Base-by-base conservation (phyloP, 257 asterid genomes). In the Solanum lycopersicoides region DNA sequence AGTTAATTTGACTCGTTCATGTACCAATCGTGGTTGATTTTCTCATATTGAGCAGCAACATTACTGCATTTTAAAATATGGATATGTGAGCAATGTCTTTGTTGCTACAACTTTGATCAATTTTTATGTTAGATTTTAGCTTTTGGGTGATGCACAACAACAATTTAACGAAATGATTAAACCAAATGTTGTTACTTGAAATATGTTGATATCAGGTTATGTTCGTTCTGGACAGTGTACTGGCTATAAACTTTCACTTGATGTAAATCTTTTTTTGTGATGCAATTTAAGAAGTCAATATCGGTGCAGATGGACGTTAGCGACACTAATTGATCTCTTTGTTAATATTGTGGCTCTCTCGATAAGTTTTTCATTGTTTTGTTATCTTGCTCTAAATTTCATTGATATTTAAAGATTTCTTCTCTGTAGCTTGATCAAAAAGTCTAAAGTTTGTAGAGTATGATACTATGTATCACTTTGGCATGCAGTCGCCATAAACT, bases 231-330 rank as follows among this genome's bases (percentile, higher is more conserved):
- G 30, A 28, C 30, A 28, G 30, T 28, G 30, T 28, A 28, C 15
- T 37, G 8, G 41, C 8, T 41, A 41, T 41, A 41, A 41, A 41
- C 12, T 41, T 41, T 41, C 12, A 10, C 23, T 42, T 41, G 10
- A 30, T 21, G 7, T 42, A 76, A 76, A 76, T 41, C 23, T 76
- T 76, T 39, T 4, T 76, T 76, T 42, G 37, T n/a, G 50, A 68
- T 74, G 77, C 37, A 84, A 25, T 56, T 35, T 89, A 85, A 60
- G 74, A 59, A 66, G 66, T 90, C 44, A 69, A 56, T 30, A 18
- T 88, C 23, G 88, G 44, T 87, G 90, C 91, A 96, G 99, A 95
- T 96, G 99, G 99, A 30, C 94, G 79, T 65, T 92, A 66, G 94
- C 95, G 35, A 90, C 95, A 41, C 44, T 95, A 79, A 18, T 95